Conservation (phyloP, 768 basidiomycete genomes). For the Cantharellus anzutake region DNA sequence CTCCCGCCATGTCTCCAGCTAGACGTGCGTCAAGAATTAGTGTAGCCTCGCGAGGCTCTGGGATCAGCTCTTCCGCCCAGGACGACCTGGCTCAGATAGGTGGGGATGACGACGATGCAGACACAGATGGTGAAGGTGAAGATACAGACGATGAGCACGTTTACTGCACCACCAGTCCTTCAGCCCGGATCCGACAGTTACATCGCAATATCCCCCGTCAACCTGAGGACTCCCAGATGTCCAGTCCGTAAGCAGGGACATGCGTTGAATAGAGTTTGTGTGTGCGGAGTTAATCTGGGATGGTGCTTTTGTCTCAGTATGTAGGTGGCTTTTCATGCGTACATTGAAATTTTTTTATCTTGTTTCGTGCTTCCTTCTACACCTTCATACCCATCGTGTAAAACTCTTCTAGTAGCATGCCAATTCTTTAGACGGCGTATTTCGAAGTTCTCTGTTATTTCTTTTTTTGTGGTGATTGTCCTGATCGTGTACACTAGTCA, state of each 20-base stretch:
- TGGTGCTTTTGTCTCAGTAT: too few species aligned
- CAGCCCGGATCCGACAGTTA: background rate
- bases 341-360: too few species aligned
- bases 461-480: too few species aligned
- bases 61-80: background rate
- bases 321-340: too few species aligned
- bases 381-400: too few species aligned
- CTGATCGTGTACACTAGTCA: too few species aligned
- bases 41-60: background rate
- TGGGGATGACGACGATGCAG: slow-evolving; percentile 20
- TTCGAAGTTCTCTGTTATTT: too few species aligned
- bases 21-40: background rate
- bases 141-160: slow-evolving; percentile 7
- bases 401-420: too few species aligned
- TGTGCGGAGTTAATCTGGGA: too few species aligned
- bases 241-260: background rate
- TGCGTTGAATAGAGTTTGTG: too few species aligned
- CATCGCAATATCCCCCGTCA: background rate
- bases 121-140: slow-evolving; percentile 17
- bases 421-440: too few species aligned
- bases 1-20: background rate
- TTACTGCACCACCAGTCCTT: background rate
- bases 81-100: background rate
- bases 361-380: too few species aligned
- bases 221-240: background rate